Evolutionary conservation across 2,329 filamentous ascomycete species (phyloP).

Genomic region (Aspergillus versicolor): DNA sequence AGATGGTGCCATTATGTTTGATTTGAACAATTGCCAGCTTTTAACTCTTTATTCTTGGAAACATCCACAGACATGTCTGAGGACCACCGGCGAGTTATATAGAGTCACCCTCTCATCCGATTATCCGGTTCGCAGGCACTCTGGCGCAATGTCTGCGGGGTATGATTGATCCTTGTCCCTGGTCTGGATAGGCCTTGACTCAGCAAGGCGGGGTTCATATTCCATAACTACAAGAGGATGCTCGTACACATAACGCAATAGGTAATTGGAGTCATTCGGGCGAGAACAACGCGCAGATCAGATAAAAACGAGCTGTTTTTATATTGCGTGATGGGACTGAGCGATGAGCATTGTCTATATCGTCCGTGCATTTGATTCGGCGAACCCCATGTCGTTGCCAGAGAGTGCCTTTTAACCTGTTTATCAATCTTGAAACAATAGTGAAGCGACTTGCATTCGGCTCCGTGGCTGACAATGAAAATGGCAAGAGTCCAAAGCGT

Average conservation of each 20-base stretch:
- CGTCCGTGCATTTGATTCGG: conserved; percentile 2
- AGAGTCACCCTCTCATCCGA: conserved; percentile 9
- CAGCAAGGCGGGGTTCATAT: conserved; percentile 4
- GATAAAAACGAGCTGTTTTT: conserved; percentile 1
- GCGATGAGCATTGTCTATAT: conserved; percentile 8
- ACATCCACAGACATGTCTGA: neutral
- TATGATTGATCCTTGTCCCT: conserved; percentile 15
- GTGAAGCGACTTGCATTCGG: neutral
- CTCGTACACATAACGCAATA: neutral
- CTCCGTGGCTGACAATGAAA: neutral
- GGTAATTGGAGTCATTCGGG: neutral
- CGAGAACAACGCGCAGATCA: conserved; percentile 2
- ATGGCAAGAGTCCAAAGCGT: neutral
- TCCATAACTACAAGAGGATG: neutral
- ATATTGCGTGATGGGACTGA: conserved; percentile 15
- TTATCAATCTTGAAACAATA: neutral
- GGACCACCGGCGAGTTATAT: conserved; percentile 6
- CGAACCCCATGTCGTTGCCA: neutral
- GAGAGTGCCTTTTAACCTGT: neutral
- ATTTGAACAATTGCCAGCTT: neutral
- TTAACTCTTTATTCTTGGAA: neutral
- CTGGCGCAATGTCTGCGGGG: conserved; percentile 26
- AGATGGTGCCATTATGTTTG: conserved; percentile 34
- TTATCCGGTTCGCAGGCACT: conserved; percentile 9
- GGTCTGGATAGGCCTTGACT: neutral